These are phyloP conservation scores for Linum usitatissimum DNA, from an alignment of 345 rosid genomes.

Conservation along the genomic window DNA sequence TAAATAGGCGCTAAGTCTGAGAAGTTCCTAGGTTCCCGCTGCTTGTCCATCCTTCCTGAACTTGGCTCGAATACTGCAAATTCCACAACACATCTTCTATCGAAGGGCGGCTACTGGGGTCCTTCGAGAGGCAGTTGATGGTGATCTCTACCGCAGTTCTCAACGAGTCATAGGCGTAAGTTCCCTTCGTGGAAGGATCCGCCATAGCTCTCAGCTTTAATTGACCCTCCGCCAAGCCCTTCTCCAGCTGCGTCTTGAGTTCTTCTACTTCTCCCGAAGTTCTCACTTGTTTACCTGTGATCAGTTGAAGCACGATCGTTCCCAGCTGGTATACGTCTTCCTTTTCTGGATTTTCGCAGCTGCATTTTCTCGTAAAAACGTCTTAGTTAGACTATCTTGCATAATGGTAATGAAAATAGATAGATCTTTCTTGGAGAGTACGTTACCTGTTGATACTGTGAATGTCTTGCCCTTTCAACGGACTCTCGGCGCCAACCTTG, in stretches of 20 bases:
- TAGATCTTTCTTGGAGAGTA: not conserved
- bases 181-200: slow-evolving; percentile 56
- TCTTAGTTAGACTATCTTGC: not conserved
- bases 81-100: slow-evolving; percentile 93
- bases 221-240: slow-evolving; percentile 45
- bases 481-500: slow-evolving; percentile 45
- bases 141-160: slow-evolving; percentile 64
- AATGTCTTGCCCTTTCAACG: slow-evolving; percentile 18
- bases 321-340: slow-evolving; percentile 89
- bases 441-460: slow-evolving; percentile 2
- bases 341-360: slow-evolving; percentile 43
- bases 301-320: slow-evolving; percentile 50
- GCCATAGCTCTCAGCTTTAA: slow-evolving; percentile 31
- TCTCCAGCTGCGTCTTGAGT: slow-evolving; percentile 52
- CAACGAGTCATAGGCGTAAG: slow-evolving; percentile 69
- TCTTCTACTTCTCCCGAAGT: slow-evolving; percentile 43
- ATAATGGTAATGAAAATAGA: not conserved
- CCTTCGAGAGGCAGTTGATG: slow-evolving; percentile 56
- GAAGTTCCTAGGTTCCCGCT: slow-evolving; percentile 56
- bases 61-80: slow-evolving; percentile 79
- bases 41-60: slow-evolving; percentile 83
- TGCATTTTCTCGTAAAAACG: slow-evolving; percentile 14
- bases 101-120: slow-evolving; percentile 52
- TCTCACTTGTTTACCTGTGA: slow-evolving; percentile 44
- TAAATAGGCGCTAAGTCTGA: not conserved